These are phyloP conservation scores for Diaporthe citriasiana DNA, from an alignment of 2,329 filamentous ascomycete species.

Conservation along the genomic window DNA sequence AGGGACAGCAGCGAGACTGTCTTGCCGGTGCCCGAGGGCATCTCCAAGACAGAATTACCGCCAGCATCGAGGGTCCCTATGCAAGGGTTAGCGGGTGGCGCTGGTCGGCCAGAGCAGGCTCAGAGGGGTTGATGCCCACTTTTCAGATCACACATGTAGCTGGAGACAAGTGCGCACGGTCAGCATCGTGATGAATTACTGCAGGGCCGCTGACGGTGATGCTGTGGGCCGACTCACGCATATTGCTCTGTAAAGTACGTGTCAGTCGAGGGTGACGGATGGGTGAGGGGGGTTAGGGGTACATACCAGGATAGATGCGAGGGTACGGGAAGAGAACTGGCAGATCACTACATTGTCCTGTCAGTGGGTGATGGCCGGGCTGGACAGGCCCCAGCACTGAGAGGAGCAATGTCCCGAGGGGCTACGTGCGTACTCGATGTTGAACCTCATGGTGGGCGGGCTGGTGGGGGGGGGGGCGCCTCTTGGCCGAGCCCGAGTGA, in stretches of 20 bases:
- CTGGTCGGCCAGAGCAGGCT: too few species aligned
- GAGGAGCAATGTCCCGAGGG: slow-evolving; percentile 8
- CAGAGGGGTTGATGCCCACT: slow-evolving; percentile 54
- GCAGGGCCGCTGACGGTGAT: neutral
- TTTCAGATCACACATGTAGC: slow-evolving; percentile 71
- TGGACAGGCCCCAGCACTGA: slow-evolving; percentile 8
- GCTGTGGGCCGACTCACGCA: slow-evolving; percentile 57
- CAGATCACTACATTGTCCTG: slow-evolving; percentile 60
- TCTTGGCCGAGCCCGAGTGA: neutral
- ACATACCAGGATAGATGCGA: slow-evolving; percentile 56
- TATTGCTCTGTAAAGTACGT: slow-evolving; percentile 62
- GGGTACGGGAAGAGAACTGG: slow-evolving; percentile 72
- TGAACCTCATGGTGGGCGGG: slow-evolving; percentile 62
- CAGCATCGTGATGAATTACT: neutral
- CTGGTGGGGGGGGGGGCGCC: neutral
- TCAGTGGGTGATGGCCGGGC: slow-evolving; percentile 24
- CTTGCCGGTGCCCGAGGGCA: slow-evolving; percentile 99
- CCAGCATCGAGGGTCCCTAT: slow-evolving; percentile 87
- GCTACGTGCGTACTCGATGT: slow-evolving; percentile 59
- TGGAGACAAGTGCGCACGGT: neutral
- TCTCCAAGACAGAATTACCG: slow-evolving; percentile 96
- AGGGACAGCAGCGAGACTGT: slow-evolving; percentile 95
- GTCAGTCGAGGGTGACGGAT: slow-evolving; percentile 12
- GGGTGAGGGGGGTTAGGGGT: slow-evolving; percentile 40
- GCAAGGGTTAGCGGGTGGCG: slow-evolving; percentile 37